phyloP scores from a whole-genome alignment of 2,329 filamentous ascomycete genomes.

The Sporothrix phasma region DNA sequence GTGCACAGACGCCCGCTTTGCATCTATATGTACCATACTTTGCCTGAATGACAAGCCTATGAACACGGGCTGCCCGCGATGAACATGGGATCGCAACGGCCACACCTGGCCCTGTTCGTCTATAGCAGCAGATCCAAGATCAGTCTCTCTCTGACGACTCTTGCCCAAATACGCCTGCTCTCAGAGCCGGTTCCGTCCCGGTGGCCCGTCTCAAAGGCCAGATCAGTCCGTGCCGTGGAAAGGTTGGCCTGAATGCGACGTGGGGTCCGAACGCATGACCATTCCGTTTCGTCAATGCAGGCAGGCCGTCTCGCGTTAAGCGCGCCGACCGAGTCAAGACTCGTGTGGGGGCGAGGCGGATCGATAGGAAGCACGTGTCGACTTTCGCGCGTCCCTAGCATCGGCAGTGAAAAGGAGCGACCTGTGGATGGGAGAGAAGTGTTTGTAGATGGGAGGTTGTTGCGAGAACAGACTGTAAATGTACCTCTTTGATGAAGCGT shows the following conservation, averaged over 20 bases:
- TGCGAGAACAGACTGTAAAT: no score
- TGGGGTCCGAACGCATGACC: background rate
- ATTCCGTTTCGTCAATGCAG: background rate
- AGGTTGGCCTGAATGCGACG: background rate
- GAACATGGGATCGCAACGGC: background rate
- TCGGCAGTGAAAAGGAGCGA: no score
- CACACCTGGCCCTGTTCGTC: background rate
- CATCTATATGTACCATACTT: background rate
- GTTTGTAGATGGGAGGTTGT: background rate
- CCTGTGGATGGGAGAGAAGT: background rate
- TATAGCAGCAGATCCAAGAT: background rate
- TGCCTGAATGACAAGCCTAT: background rate
- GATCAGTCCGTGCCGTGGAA: background rate
- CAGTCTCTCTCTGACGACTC: background rate
- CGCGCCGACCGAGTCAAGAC: background rate
- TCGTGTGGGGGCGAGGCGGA: no score
- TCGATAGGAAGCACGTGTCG: no score
- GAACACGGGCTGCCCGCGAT: background rate
- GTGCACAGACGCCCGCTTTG: no score
- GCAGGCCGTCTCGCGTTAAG: background rate
- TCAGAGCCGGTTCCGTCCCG: no score
- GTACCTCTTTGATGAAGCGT: no score
- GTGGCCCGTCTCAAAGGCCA: background rate
- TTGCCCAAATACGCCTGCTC: background rate
- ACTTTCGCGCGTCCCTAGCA: no score